These are phyloP conservation scores for Pichia phayaonensis DNA, from an alignment of 805 yeast species.

Conservation along the genomic window DNA sequence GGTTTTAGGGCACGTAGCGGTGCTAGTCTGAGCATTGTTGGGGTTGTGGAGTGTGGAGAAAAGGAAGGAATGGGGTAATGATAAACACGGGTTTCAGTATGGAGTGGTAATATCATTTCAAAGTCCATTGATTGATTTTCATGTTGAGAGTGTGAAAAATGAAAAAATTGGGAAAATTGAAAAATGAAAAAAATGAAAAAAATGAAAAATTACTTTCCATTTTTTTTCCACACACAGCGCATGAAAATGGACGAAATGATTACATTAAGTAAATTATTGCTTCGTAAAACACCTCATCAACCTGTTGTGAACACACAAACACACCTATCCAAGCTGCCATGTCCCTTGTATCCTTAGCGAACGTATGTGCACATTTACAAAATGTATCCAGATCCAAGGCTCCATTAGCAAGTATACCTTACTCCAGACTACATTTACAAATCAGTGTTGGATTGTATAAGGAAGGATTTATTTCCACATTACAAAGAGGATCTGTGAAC, in stretches of 20 bases:
- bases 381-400: slow-evolving; percentile 74
- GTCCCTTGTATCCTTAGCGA: slow-evolving; percentile 81
- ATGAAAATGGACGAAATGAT: neutral
- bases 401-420: slow-evolving; percentile 74
- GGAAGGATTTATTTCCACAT: slow-evolving; percentile 80
- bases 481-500: slow-evolving; percentile 73
- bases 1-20: neutral
- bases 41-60: neutral
- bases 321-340: slow-evolving; percentile 29
- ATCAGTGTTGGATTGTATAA: slow-evolving; percentile 79
- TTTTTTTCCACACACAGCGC: neutral
- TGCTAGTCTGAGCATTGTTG: neutral
- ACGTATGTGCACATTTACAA: slow-evolving; percentile 82
- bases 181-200: too few species aligned
- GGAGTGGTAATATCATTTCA: neutral
- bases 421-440: slow-evolving; percentile 73
- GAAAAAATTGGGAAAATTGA: neutral
- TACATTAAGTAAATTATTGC: neutral
- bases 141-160: neutral
- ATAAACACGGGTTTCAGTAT: too few species aligned
- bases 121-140: neutral
- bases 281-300: neutral
- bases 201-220: too few species aligned
- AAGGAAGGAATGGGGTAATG: neutral
- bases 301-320: neutral